These are phyloP conservation scores for Pyrus pyrifolia DNA, from an alignment of 306 rosid species.

Conservation along the genomic window DNA sequence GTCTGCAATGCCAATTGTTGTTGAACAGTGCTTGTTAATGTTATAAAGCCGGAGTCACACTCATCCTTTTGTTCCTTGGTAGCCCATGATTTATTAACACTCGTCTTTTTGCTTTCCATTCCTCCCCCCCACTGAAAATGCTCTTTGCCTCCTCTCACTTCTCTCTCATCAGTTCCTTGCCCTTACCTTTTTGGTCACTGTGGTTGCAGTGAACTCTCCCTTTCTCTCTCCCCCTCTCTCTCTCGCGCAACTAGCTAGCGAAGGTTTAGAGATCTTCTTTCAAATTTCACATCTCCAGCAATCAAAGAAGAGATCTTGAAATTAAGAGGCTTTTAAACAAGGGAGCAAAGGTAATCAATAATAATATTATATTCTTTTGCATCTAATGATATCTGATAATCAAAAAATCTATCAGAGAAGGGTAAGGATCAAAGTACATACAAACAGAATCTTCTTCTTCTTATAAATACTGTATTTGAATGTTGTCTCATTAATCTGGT, in stretches of 20 bases:
- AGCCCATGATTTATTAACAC: conserved; percentile 20
- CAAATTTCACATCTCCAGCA: conserved; percentile 46
- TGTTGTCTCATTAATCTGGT: neutral
- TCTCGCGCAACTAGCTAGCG: conserved; percentile 32
- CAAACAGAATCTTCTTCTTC: neutral
- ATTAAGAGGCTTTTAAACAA: conserved; percentile 9
- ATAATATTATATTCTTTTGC: neutral
- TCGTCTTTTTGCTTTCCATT: conserved; percentile 18
- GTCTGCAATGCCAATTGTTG: neutral
- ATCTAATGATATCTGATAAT: conserved; percentile 4
- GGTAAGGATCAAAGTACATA: neutral
- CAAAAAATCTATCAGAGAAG: neutral
- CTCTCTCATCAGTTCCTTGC: conserved; percentile 11
- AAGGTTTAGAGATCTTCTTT: conserved; percentile 48
- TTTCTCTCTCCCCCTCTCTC: conserved; percentile 27
- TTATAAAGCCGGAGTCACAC: conserved; percentile 27
- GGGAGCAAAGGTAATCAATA: conserved; percentile 29
- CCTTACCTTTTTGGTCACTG: conserved; percentile 29
- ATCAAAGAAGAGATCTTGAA: conserved; percentile 44
- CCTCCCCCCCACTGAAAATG: conserved; percentile 29
- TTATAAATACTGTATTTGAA: neutral
- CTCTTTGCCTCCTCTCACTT: conserved; percentile 63
- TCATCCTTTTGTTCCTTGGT: conserved; percentile 10
- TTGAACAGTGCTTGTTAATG: conserved; percentile 24
- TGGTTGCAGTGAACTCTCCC: conserved; percentile 21